Conservation (phyloP, 23 red algal genomes). For the Gracilaria vermiculophylla region DNA sequence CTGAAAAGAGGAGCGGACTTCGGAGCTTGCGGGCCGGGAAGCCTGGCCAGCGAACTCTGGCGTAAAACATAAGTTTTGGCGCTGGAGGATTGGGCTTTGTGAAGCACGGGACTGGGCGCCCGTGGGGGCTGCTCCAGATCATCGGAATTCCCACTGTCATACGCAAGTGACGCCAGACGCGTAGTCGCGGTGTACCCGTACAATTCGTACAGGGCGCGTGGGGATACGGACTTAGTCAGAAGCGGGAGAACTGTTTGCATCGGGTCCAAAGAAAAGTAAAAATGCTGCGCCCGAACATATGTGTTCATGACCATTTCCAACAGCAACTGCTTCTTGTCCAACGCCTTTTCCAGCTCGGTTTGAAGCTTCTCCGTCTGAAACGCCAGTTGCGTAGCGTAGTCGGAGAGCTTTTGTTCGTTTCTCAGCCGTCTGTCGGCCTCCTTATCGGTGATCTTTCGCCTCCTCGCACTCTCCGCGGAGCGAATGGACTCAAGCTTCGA, state of each 20-base stretch:
- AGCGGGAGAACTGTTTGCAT: constrained; percentile 12
- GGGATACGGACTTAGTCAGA: not conserved
- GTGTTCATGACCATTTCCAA: constrained; percentile 33
- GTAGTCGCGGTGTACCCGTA: not conserved
- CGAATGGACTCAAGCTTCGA: constrained; percentile 41
- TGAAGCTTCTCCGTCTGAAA: constrained; percentile 17
- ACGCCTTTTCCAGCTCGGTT: constrained; percentile 11
- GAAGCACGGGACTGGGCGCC: not conserved
- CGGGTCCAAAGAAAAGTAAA: constrained; percentile 36
- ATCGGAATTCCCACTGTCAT: not conserved
- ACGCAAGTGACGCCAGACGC: not conserved
- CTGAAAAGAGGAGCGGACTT: not conserved
- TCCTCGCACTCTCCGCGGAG: not conserved
- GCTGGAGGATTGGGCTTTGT: not conserved
- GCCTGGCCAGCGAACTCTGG: not conserved
- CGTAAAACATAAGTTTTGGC: not conserved
- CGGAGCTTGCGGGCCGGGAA: not conserved
- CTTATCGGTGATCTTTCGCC: constrained; percentile 2
- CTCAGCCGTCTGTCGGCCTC: constrained; percentile 26
- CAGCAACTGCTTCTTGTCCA: constrained; percentile 18
- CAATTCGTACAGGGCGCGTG: not conserved
- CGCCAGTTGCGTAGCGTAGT: not conserved
- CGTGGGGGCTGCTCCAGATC: constrained; percentile 1
- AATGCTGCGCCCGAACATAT: constrained; percentile 44
- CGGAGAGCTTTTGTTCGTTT: constrained; percentile 46